These are phyloP conservation scores for Pilaira anomala DNA, from an alignment of 192 early-diverging fungal species.

Conservation along the genomic window DNA sequence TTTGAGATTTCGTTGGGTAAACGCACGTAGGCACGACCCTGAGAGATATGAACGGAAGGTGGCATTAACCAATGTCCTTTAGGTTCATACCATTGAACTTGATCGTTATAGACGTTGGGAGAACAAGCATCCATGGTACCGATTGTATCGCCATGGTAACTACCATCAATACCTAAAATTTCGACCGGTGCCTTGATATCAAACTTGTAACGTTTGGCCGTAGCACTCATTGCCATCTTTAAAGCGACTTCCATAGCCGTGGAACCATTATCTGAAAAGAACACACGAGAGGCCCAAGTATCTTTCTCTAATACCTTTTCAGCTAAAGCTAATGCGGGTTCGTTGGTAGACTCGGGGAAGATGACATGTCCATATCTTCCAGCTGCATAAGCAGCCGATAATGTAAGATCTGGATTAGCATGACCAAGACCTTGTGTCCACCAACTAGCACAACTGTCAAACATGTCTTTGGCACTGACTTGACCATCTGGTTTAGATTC, in stretches of 20 bases:
- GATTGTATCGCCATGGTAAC: slow-evolving; percentile 88
- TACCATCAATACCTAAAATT: slow-evolving; percentile 67
- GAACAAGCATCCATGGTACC: slow-evolving; percentile 79
- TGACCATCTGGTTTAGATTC: slow-evolving; percentile 6
- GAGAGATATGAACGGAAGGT: slow-evolving; percentile 51
- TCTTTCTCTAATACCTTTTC: slow-evolving; percentile 57
- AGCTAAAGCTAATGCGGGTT: slow-evolving; percentile 59
- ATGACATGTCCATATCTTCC: slow-evolving; percentile 81
- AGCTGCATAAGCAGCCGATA: slow-evolving; percentile 61
- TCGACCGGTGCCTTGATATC: slow-evolving; percentile 40
- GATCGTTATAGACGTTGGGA: slow-evolving; percentile 67
- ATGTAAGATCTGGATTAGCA: slow-evolving; percentile 55
- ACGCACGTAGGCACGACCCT: slow-evolving; percentile 42
- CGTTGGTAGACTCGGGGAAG: slow-evolving; percentile 69
- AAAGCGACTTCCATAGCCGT: slow-evolving; percentile 79
- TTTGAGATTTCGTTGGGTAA: slow-evolving; percentile 39
- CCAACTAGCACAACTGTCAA: slow-evolving; percentile 78
- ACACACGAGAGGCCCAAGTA: slow-evolving; percentile 67
- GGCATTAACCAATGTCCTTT: slow-evolving; percentile 70
- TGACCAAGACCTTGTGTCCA: slow-evolving; percentile 82
- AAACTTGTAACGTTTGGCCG: slow-evolving; percentile 41
- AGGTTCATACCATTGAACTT: slow-evolving; percentile 66
- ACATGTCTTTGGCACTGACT: slow-evolving; percentile 43
- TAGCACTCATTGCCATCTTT: slow-evolving; percentile 69
- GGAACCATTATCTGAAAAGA: slow-evolving; percentile 80